Evolutionary conservation across 2,329 filamentous ascomycete species (phyloP).

Genomic region (Colletotrichum neosansevieriae): DNA sequence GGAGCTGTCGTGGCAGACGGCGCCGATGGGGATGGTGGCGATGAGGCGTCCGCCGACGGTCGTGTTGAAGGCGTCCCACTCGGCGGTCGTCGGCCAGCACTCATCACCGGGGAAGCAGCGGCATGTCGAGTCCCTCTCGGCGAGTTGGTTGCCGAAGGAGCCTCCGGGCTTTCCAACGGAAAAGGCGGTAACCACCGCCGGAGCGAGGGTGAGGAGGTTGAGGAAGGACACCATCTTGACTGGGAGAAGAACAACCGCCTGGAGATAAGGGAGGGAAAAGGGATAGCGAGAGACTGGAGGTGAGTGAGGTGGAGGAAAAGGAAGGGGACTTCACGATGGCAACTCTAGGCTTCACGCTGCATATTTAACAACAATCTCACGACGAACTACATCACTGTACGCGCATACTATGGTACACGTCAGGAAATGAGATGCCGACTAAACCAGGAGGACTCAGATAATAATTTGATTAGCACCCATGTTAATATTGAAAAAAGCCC

Average conservation of each 20-base stretch:
- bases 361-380: slow-evolving; percentile 20
- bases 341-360: not conserved
- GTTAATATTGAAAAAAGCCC: slow-evolving; percentile 13
- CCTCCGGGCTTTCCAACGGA: slow-evolving; percentile 22
- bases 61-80: slow-evolving; percentile 64
- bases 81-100: slow-evolving; percentile 61
- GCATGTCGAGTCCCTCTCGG: slow-evolving; percentile 47
- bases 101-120: slow-evolving; percentile 63
- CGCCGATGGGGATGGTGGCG: slow-evolving; percentile 62
- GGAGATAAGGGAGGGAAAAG: not conserved
- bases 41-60: slow-evolving; percentile 64
- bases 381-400: slow-evolving; percentile 5
- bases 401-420: not conserved
- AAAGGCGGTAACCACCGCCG: slow-evolving; percentile 27
- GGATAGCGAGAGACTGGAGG: slow-evolving; percentile 3
- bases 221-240: slow-evolving; percentile 34
- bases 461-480: slow-evolving; percentile 31
- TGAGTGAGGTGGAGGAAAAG: slow-evolving; percentile 21
- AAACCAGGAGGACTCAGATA: not conserved
- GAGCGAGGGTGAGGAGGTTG: slow-evolving; percentile 33
- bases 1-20: slow-evolving; percentile 61
- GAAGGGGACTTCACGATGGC: not conserved
- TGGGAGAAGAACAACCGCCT: slow-evolving; percentile 3
- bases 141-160: not conserved
- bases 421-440: slow-evolving; percentile 11